Conservation (phyloP, 805 yeast genomes). For the Ogataea allantospora region DNA sequence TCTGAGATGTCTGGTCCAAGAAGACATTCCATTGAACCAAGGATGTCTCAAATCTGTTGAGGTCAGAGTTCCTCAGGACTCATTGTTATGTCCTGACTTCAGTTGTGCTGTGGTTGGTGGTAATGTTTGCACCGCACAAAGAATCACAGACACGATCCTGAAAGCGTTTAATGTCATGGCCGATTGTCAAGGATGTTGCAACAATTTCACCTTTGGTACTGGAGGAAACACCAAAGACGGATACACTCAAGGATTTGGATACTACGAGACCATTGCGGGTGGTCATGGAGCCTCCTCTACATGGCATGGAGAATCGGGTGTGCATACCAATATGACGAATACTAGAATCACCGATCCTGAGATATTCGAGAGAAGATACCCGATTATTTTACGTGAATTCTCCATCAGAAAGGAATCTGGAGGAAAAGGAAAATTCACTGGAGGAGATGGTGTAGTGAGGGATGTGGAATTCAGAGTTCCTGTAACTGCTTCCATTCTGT, state of each 20-base stretch:
- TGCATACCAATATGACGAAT: slow-evolving; percentile 40
- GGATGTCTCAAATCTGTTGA: slow-evolving; percentile 84
- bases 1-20: slow-evolving; percentile 77
- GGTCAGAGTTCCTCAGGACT: slow-evolving; percentile 59
- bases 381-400: slow-evolving; percentile 46
- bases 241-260: slow-evolving; percentile 71
- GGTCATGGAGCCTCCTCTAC: slow-evolving; percentile 46
- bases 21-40: slow-evolving; percentile 88
- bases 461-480: slow-evolving; percentile 45
- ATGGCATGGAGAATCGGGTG: slow-evolving; percentile 44
- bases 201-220: slow-evolving; percentile 88
- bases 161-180: slow-evolving; percentile 88
- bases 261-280: slow-evolving; percentile 71
- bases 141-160: slow-evolving; percentile 85
- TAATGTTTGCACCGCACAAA: slow-evolving; percentile 90
- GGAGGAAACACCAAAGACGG: slow-evolving; percentile 58
- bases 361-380: slow-evolving; percentile 50
- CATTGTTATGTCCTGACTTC: slow-evolving; percentile 70
- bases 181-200: slow-evolving; percentile 94
- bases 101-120: slow-evolving; percentile 96
- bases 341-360: slow-evolving; percentile 51
- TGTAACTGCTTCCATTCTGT: slow-evolving; percentile 43
- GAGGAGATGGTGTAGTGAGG: slow-evolving; percentile 49
- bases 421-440: slow-evolving; percentile 46
- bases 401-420: slow-evolving; percentile 47